phyloP scores from a whole-genome alignment of 2,329 filamentous ascomycete species.

The Esteya vermicola region DNA sequence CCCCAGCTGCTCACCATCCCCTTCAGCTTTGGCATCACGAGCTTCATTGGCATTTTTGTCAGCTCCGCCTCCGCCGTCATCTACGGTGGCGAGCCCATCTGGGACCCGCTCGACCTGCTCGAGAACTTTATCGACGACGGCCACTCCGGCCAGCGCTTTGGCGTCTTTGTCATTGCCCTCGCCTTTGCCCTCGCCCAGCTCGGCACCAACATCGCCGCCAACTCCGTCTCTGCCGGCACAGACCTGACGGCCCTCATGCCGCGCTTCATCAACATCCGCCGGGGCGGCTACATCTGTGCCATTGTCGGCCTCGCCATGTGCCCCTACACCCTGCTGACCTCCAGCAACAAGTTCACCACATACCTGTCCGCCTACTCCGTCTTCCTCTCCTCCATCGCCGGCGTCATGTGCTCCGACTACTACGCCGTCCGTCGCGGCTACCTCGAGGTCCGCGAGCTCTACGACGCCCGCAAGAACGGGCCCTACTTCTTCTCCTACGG shows the following conservation, averaged over 20 bases:
- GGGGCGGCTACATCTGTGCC: conserved; percentile 78
- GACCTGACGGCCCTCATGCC: conserved; percentile 72
- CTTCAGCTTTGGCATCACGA: conserved; percentile 59
- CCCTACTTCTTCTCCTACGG: conserved; percentile 66
- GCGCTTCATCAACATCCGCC: conserved; percentile 69
- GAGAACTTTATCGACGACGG: conserved; percentile 55
- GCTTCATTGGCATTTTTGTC: conserved; percentile 70
- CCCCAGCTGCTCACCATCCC: conserved; percentile 68
- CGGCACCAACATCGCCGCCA: conserved; percentile 78
- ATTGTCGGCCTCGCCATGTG: conserved; percentile 70
- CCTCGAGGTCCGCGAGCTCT: conserved; percentile 63
- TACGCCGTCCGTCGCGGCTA: conserved; percentile 75
- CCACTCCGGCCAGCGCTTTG: conserved; percentile 53
- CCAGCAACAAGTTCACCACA: conserved; percentile 73
- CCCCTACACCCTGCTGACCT: conserved; percentile 65
- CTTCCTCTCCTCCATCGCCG: conserved; percentile 84
- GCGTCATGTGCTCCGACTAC: conserved; percentile 83
- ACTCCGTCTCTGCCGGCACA: conserved; percentile 70
- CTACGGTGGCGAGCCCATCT: conserved; percentile 47
- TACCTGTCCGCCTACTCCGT: conserved; percentile 88
- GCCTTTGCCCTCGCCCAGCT: conserved; percentile 69
- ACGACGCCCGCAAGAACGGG: conserved; percentile 50
- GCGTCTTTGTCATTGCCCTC: conserved; percentile 57
- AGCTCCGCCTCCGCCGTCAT: conserved; percentile 59
- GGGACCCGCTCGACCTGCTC: conserved; percentile 58